Conservation (phyloP, 2,329 filamentous ascomycete species). For the Colletotrichum phormii region DNA sequence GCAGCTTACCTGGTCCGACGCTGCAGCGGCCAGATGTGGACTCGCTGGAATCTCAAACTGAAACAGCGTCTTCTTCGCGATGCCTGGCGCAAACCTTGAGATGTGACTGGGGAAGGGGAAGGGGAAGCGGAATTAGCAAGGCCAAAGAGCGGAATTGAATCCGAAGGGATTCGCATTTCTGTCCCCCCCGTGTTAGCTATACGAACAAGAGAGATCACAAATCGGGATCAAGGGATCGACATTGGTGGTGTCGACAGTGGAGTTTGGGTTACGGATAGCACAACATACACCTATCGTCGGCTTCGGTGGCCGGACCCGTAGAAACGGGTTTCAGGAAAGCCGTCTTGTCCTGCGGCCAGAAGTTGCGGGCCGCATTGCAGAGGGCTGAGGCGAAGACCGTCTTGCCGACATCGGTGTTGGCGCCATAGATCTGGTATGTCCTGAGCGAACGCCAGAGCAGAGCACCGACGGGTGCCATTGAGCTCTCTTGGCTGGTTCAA, state of each 20-base stretch:
- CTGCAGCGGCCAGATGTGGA: conserved; percentile 77
- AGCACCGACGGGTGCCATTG: conserved; percentile 64
- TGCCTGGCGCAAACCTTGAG: conserved; percentile 64
- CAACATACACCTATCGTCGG: conserved; percentile 72
- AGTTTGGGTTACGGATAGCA: background rate
- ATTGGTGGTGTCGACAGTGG: background rate
- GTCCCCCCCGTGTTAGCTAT: background rate
- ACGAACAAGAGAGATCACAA: background rate
- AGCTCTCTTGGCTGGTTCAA: background rate
- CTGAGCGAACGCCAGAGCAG: conserved; percentile 76
- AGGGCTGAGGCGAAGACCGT: conserved; percentile 82
- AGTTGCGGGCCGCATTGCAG: conserved; percentile 68
- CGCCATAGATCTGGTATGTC: conserved; percentile 81
- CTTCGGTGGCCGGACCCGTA: conserved; percentile 76
- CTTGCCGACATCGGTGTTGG: conserved; percentile 88
- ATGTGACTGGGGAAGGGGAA: conserved; percentile 66
- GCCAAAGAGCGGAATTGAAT: background rate
- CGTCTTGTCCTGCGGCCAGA: conserved; percentile 59
- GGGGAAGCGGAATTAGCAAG: conserved; percentile 1
- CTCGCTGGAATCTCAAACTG: conserved; percentile 82
- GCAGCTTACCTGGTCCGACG: conserved; percentile 55
- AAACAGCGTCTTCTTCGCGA: conserved; percentile 67
- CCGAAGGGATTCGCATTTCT: conserved; percentile 6
- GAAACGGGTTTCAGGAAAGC: conserved; percentile 86
- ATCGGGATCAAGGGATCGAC: background rate